Evolutionary conservation across 306 rosid species (phyloP), one percentile per base, ranked within the genome.

Genomic region (Dryas octopetala): DNA sequence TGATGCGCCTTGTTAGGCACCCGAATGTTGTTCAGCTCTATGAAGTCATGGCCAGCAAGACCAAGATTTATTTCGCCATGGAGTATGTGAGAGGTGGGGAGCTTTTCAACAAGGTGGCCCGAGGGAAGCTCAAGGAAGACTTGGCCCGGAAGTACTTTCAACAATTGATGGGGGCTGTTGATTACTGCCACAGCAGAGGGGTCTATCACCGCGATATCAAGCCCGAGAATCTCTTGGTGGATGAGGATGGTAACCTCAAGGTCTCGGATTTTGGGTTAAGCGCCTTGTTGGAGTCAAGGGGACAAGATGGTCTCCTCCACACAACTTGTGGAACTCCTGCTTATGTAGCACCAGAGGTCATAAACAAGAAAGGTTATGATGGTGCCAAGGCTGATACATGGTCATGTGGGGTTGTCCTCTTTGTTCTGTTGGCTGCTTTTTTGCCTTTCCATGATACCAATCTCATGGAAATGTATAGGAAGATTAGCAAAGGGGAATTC

Each of bases 361-460:
- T 89, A 55, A 79, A 41, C 77, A 84, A 68, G 52, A 84, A 81
- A 83, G 94, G 96, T 4, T 93, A 93, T 62, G 92, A 86, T 62
- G 96, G 96, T 5, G 90, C 91, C 11, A 87, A 80, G 61, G 88
- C 91, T 1, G 97, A 90, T 62, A 90, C 78, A 19, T 90, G 97
- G 96, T 92, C 94, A 0, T 90, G 94, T 74, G 94, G 97, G 11
- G 94, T 92, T 5, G 79, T 90, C 45, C 86, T 92, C 10, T 92
- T 64, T 73, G 91, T 89, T 79, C 89, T 93, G 3, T 68, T 90
- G 62, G 91, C 92, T 4, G 96, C 95, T 3, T 86, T 45, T 80
- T 88, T 89, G 70, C 98, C 98, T 17, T 92, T 92, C 78, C 82
- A 76, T 13, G 88, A 88, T 19, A 52, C 44, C 44, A 87, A 88